phyloP scores from a whole-genome alignment of 345 rosid species.

The Camelina laxa region DNA sequence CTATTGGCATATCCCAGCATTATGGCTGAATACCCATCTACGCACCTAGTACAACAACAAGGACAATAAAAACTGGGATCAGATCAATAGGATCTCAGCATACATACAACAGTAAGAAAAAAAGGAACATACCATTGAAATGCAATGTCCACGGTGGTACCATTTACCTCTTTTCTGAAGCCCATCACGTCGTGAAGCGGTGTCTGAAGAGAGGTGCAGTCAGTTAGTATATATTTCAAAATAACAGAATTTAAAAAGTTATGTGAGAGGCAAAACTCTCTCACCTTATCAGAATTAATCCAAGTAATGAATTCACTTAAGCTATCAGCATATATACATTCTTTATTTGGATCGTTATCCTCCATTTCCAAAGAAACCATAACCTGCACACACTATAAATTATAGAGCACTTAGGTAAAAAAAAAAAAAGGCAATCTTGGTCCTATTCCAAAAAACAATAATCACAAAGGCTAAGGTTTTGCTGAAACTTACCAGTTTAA shows the following conservation, averaged over 20 bases:
- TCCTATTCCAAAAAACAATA: not conserved
- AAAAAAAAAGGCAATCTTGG: not conserved
- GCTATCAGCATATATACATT: slow-evolving; percentile 71
- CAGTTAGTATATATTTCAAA: slow-evolving; percentile 32
- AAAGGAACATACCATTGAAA: slow-evolving; percentile 75
- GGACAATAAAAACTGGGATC: slow-evolving; percentile 31
- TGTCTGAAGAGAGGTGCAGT: slow-evolving; percentile 53
- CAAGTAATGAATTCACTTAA: slow-evolving; percentile 67
- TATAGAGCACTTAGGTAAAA: not conserved
- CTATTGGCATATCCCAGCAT: slow-evolving; percentile 90
- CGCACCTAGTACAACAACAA: slow-evolving; percentile 60
- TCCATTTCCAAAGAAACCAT: slow-evolving; percentile 60
- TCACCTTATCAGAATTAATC: slow-evolving; percentile 79
- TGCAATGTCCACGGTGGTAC: slow-evolving; percentile 66
- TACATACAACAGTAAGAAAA: not conserved
- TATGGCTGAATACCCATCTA: slow-evolving; percentile 89
- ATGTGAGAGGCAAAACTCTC: not conserved
- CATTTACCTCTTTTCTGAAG: slow-evolving; percentile 69
- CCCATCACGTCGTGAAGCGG: slow-evolving; percentile 83
- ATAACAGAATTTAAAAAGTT: not conserved
- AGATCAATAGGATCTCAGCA: slow-evolving; percentile 16
- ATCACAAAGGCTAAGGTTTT: no score
- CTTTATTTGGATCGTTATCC: slow-evolving; percentile 55
- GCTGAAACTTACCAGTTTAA: slow-evolving; percentile 27
- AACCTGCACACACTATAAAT: slow-evolving; percentile 56